Evolutionary conservation across 2,329 filamentous ascomycete species (phyloP), one percentile per base, ranked within the genome.

Genomic region (Trichoderma brevicompactum): DNA sequence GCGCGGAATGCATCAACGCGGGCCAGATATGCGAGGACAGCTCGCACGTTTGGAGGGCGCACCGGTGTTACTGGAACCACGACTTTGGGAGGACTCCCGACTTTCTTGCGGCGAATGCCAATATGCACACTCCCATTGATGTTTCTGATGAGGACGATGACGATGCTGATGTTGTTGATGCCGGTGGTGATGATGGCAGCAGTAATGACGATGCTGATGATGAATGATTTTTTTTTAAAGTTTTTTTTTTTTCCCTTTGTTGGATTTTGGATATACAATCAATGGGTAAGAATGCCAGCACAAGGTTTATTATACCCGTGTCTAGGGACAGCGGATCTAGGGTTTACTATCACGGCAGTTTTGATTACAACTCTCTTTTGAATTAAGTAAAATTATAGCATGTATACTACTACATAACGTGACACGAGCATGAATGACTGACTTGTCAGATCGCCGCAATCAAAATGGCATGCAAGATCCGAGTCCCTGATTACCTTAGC

Each of bases 1-100:
- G 66, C 46, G n/a, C 38, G 7, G 55, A 66, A 38, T 67, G 66
- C 36, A 59, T 58, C 38, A 17, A n/a, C 34, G 32, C 43, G 12
- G 65, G 62, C n/a, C 40, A 60, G 17, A 43, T 34, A 15, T 65
- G 66, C 8, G 23, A 58, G 32, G 43, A 66, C 15, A 53, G 36
- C 36, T 8, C 13, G 9, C 63, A 67, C n/a, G n/a, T 17, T 6
- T 67, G 66, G 66, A 66, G 28, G 7, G 32, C 54, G 17, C 65
- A 67, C 36, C 36, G 2, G 3, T 67, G 65, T 50, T 32, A 34
- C 10, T 55, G 52, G 40, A 64, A 52, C 40, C 6, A 40, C 3
- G n/a, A 54, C 28, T 38, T 23, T 53, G 40, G 40, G 12, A 2
- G 1, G 3, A n/a, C 32, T 5, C 40, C 49, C 28, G 28, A 19